Percentiles rank a stretch among this genome's conserved stretches.
phyloP scores from a whole-genome alignment of 2,329 filamentous ascomycete species.

The Didymella keratinophila region DNA sequence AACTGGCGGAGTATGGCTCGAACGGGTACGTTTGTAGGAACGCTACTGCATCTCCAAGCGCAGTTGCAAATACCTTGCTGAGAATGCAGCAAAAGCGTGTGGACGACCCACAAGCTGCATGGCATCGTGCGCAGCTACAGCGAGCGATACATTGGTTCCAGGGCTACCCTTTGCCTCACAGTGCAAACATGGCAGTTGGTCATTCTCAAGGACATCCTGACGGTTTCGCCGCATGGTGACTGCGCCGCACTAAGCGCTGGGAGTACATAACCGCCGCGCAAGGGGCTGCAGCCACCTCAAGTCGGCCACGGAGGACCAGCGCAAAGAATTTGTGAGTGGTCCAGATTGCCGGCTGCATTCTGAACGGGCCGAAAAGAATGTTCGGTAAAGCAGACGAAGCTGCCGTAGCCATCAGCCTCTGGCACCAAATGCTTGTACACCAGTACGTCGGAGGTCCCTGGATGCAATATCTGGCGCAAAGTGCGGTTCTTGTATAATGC shows the following conservation, averaged over 20 bases:
- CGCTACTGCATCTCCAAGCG: not conserved
- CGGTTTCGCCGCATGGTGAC: constrained; percentile 12
- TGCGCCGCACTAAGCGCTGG: constrained; percentile 21
- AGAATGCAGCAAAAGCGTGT: not conserved
- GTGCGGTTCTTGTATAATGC: not conserved
- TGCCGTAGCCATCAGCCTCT: not conserved
- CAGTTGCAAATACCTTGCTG: not conserved
- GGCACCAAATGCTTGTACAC: not conserved
- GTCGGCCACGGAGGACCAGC: not conserved
- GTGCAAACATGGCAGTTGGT: not conserved
- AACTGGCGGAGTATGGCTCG: not conserved
- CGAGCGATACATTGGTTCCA: not conserved
- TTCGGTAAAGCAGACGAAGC: constrained; percentile 1
- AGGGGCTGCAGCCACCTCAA: constrained; percentile 13
- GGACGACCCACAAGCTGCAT: constrained; percentile 2
- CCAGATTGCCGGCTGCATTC: not conserved
- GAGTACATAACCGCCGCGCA: constrained; percentile 15
- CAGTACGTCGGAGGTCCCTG: not conserved
- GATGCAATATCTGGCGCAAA: not conserved
- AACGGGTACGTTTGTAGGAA: not conserved
- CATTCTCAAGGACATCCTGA: not conserved
- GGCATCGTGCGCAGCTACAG: not conserved
- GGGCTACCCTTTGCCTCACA: constrained; percentile 8
- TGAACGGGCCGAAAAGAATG: constrained; percentile 11
- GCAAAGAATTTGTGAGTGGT: not conserved